Base-by-base conservation (phyloP, 306 rosid genomes). In the Pterocarpus santalinus region DNA sequence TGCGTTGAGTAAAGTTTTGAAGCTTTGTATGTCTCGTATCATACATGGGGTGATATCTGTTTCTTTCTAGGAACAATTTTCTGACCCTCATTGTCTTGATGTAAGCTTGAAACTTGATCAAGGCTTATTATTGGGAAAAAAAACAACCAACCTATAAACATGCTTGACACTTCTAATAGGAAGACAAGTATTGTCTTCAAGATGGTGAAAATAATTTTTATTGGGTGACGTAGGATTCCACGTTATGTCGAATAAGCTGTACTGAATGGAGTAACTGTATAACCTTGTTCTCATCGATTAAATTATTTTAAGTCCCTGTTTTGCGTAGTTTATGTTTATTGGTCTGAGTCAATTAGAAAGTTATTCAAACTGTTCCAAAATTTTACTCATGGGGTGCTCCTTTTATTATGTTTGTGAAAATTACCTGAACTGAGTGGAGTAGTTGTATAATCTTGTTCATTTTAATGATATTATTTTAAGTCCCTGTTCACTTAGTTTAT, bases 281-380 rank as follows among this genome's bases (percentile, higher is more conserved):
- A 34, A 75, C 33, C 65, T 43, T 70, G 55, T 49, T 62, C 32
- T 72, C 62, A n/a, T 38, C 57, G 33, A 38, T 52, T 61, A 74
- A 78, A 55, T 65, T 30, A 39, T 15, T 38, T 9, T 28, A 68
- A 60, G 14, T 43, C 51, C 36, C 22, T 56, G 61, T 58, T 56
- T 49, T 47, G 2, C 32, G 17, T 62, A 33, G 52, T 77, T 28
- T 52, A 46, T 69, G 72, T 79, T 61, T 58, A 34, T 33, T 52
- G 68, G 71, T 61, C 64, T 61, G 75, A 81, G 69, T 73, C 39
- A 77, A 61, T 51, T 69, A 55, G 58, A 63, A 73, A 65, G 56
- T 41, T 46, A 28, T 11, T 53, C 57, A 62, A 81, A 17, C 5
- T 56, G 17, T 61, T 44, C 7, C 57, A 61, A 71, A 35, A 76